Base-by-base conservation (phyloP, 345 rosid genomes). In the Acer campestre region DNA sequence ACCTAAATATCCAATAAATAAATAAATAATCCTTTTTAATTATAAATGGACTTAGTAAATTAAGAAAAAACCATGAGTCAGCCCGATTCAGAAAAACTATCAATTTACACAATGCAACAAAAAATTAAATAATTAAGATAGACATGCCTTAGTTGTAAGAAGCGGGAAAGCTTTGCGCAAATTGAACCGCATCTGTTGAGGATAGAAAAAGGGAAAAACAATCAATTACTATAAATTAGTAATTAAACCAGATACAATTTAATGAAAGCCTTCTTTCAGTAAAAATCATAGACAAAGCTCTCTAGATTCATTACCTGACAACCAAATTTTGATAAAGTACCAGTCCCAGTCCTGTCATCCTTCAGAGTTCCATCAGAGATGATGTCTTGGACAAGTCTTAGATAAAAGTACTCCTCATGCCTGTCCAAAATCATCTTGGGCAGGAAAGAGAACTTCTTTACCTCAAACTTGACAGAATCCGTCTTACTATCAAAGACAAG, bases 311-410 rank as follows among this genome's bases (percentile, higher is more conserved):
- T 76, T 67, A 93, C 98, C 94, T 91, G 97, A 83, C 88, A 89
- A 40, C 98, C 99, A 88, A 95, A 93, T 79, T 88, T 93, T 38
- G 99, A 93, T 49, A 89, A 74, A 79, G 91, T 90, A 63, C 98
- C 98, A 64, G 99, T 93, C 79, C 97, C 92, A 10, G 98, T 91
- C 68, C 98, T 88, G 74, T 90, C 94, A 76, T 82, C 93, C 84
- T 86, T 95, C 71, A 80, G 27, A 79, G 65, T 89, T 22, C 97
- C 99, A 80, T 82, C 78, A 23, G 86, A 84, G 77, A 95, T 82
- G 72, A 93, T 87, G 55, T 90, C 91, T 77, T 89, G 76, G 68
- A 93, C 89, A 85, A 91, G 85, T 73, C 79, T 89, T 75, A 93
- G 84, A 77, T 95, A 93, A 73, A 88, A 40, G 77, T 81, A 86